Evolutionary conservation across 371 early-diverging fungal species (phyloP).

Genomic region (Mortierella sp.): DNA sequence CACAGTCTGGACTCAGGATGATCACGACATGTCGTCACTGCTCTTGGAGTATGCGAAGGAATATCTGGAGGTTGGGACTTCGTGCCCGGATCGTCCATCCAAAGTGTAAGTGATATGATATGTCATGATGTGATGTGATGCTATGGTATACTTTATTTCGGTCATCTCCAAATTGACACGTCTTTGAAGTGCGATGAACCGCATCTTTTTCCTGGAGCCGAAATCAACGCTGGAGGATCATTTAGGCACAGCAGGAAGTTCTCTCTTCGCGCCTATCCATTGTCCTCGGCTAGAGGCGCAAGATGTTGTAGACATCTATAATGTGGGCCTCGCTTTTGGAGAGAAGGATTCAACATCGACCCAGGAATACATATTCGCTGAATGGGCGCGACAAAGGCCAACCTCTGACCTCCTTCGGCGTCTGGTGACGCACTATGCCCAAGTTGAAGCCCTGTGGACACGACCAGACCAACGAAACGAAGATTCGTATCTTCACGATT

Average conservation of each 20-base stretch:
- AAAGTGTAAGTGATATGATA: constrained; percentile 4
- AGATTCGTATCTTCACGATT: constrained; percentile 9
- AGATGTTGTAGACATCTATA: constrained; percentile 20
- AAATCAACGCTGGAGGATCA: constrained; percentile 8
- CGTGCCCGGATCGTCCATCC: constrained; percentile 13
- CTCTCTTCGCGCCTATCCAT: constrained; percentile 14
- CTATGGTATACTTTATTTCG: constrained; percentile 5
- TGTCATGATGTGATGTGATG: too few species aligned
- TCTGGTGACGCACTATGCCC: constrained; percentile 14
- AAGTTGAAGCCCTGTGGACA: constrained; percentile 13
- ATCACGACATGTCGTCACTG: too few species aligned
- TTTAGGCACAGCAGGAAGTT: constrained; percentile 12
- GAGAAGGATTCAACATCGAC: constrained; percentile 12
- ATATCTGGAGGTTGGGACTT: too few species aligned
- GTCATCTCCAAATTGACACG: constrained; percentile 5
- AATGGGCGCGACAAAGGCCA: constrained; percentile 15
- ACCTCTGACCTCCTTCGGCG: constrained; percentile 10
- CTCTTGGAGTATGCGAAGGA: too few species aligned
- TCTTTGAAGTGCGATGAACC: constrained; percentile 12
- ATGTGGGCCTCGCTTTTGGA: constrained; percentile 10
- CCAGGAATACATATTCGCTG: constrained; percentile 19
- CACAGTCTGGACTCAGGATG: too few species aligned
- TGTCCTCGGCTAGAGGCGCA: constrained; percentile 15
- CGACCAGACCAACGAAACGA: constrained; percentile 7
- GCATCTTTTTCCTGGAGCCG: constrained; percentile 23